Conservation (phyloP, 1,284 basidiomycete species). For the Acaromyces ingoldii region DNA sequence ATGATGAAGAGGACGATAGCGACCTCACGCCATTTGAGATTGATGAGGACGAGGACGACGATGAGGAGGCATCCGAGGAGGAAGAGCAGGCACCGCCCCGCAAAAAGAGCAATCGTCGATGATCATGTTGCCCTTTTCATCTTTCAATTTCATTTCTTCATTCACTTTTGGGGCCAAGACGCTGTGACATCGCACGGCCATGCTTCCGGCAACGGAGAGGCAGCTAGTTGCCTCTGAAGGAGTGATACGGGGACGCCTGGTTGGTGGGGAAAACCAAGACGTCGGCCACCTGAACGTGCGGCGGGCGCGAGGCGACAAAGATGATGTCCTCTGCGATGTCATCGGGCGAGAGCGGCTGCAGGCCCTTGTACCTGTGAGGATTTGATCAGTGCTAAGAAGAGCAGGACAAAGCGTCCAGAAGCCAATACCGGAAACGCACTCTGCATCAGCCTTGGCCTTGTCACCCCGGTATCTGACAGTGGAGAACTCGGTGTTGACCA, state of each 20-base stretch:
- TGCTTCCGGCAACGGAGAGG: too few relatives aligned
- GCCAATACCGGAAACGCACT: constrained; percentile 5
- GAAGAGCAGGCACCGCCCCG: not conserved
- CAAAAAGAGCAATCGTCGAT: too few relatives aligned
- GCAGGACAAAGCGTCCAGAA: not conserved
- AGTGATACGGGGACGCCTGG: constrained; percentile 43
- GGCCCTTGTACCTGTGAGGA: constrained; percentile 44
- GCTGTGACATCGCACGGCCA: too few relatives aligned
- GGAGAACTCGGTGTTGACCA: constrained; percentile 68
- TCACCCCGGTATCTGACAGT: constrained; percentile 37
- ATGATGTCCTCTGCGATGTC: constrained; percentile 85
- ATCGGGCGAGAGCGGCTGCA: constrained; percentile 39
- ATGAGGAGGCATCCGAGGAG: not conserved
- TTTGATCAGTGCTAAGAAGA: not conserved
- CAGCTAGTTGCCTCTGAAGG: not conserved
- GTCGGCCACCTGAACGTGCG: constrained; percentile 50
- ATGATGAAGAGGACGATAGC: constrained; percentile 13
- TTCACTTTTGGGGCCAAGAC: too few relatives aligned
- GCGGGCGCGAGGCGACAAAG: constrained; percentile 73
- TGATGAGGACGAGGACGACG: constrained; percentile 10
- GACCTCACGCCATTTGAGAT: constrained; percentile 10
- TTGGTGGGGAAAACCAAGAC: constrained; percentile 40
- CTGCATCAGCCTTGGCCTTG: constrained; percentile 32
- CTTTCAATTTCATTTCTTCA: too few relatives aligned
- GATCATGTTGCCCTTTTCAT: too few relatives aligned